These are phyloP conservation scores for Pisolithus orientalis DNA, from an alignment of 768 basidiomycete species.

Conservation along the genomic window DNA sequence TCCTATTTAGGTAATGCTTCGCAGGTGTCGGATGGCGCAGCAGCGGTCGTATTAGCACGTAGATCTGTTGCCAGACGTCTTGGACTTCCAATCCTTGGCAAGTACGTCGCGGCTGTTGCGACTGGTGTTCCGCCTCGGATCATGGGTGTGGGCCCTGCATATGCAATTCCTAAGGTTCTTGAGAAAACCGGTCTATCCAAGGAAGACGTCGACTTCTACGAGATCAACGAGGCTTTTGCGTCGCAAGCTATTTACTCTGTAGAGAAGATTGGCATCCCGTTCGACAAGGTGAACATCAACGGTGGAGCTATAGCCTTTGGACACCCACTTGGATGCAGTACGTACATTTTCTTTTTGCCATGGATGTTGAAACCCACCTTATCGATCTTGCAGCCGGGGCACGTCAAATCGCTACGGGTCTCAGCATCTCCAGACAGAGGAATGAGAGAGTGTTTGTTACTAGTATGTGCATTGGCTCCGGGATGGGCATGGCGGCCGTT, in stretches of 20 bases:
- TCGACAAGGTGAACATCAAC: slow-evolving; percentile 76
- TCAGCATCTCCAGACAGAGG: slow-evolving; percentile 75
- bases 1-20: slow-evolving; percentile 60
- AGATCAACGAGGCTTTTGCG: slow-evolving; percentile 92
- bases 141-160: slow-evolving; percentile 91
- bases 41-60: slow-evolving; percentile 79
- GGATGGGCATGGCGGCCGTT: slow-evolving; percentile 89
- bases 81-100: slow-evolving; percentile 80
- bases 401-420: slow-evolving; percentile 81
- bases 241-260: slow-evolving; percentile 73
- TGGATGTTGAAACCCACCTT: slow-evolving; percentile 1
- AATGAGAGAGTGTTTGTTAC: slow-evolving; percentile 76
- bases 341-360: slow-evolving; percentile 25
- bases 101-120: slow-evolving; percentile 63
- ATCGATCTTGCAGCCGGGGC: slow-evolving; percentile 54
- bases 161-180: slow-evolving; percentile 75
- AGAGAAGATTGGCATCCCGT: slow-evolving; percentile 61
- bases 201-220: slow-evolving; percentile 82
- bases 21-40: slow-evolving; percentile 90
- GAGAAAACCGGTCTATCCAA: slow-evolving; percentile 56
- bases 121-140: slow-evolving; percentile 83
- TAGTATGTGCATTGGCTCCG: slow-evolving; percentile 86
- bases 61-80: slow-evolving; percentile 77
- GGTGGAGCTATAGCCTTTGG: slow-evolving; percentile 91
- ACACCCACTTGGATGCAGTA: slow-evolving; percentile 82